Evolutionary conservation across 495 filamentous ascomycete species (phyloP), one percentile per base, ranked within the genome.

Genomic region (Hypoxylon cercidicola): DNA sequence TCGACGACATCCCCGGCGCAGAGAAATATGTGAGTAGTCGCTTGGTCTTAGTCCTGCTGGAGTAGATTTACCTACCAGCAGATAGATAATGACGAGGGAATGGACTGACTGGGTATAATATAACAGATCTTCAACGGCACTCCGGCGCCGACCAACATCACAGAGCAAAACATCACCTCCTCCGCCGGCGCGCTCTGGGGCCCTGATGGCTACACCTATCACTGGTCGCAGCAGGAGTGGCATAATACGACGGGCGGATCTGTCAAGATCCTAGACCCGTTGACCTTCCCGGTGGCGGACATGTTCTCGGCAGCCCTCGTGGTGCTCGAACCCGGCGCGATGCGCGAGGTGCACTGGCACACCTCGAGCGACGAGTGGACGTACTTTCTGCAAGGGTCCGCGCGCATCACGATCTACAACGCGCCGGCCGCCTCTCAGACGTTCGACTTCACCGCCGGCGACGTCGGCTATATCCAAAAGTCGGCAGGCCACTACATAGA

Each of bases 301-400:
- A 84, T 81, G 64, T 88, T 90, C 75, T 84, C 85, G 1, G 84
- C 85, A 0, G 88, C 88, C 0, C 68, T 89, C 0, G 87, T 90
- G 0, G 87, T 84, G 1, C 82, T 93, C 15, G 78, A 87, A 39
- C 89, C 90, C 0, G 89, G 89, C 39, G 88, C 86, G 0, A 84
- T 93, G 83, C 84, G 90, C 2, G 90, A 93, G 71, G 84, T 93
- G 40, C 90, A 93, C 75, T 93, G 90, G 90, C 90, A 92, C 63
- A 87, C 88, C 0, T 83, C 81, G 8, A 85, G 84, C 19, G 90
- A 92, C 72, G 90, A 93, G 66, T 93, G 89, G 89, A 84, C 82
- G 1, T 93, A 89, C 76, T 92, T 93, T 77, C 83, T 92, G 45
- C 72, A 82, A 23, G 90, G 90, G 0, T 79, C 81, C 0, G 90